Percentiles rank a stretch among this genome's conserved stretches.
Conservation (phyloP, 2,329 filamentous ascomycete species). For the Alternaria metachromatica region DNA sequence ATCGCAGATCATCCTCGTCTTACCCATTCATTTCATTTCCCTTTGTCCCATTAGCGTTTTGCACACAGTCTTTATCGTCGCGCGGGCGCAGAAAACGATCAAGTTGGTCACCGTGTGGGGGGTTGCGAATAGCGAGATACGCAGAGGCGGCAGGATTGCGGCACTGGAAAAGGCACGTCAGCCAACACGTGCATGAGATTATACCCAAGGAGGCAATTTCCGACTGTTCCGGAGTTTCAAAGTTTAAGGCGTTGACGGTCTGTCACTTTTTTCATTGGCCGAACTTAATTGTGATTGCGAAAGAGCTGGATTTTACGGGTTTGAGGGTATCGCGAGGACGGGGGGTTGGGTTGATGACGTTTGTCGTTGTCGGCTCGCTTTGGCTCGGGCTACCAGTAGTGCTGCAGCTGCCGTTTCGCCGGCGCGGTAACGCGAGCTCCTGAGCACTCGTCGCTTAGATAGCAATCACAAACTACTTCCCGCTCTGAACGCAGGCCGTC, state of each 20-base stretch:
- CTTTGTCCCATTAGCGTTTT: conserved; percentile 6
- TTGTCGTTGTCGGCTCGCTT: background rate
- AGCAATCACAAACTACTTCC: background rate
- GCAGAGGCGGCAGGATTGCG: conserved; percentile 1
- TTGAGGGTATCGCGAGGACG: conserved; percentile 20
- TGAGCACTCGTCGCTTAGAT: background rate
- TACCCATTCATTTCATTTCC: conserved; percentile 13
- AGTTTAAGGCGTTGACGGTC: conserved; percentile 13
- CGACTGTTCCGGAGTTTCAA: conserved; percentile 16
- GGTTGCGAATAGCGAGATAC: background rate
- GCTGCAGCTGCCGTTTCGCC: background rate
- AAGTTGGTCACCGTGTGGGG: conserved; percentile 9
- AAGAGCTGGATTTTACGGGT: conserved; percentile 11
- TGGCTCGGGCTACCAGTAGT: background rate
- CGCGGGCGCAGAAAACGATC: conserved; percentile 20
- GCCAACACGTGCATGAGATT: conserved; percentile 19
- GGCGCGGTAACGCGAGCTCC: background rate
- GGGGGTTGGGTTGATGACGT: conserved; percentile 9
- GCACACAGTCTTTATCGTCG: conserved; percentile 13
- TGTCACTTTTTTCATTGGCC: conserved; percentile 13
- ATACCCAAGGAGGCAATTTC: conserved; percentile 27
- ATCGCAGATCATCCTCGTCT: conserved; percentile 13
- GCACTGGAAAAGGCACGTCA: conserved; percentile 2
- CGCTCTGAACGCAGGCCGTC: background rate
- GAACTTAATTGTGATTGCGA: conserved; percentile 11